Percentiles rank a stretch among this genome's conserved stretches.
phyloP scores from a whole-genome alignment of 2,329 filamentous ascomycete species.

The Knoxdaviesia proteae region DNA sequence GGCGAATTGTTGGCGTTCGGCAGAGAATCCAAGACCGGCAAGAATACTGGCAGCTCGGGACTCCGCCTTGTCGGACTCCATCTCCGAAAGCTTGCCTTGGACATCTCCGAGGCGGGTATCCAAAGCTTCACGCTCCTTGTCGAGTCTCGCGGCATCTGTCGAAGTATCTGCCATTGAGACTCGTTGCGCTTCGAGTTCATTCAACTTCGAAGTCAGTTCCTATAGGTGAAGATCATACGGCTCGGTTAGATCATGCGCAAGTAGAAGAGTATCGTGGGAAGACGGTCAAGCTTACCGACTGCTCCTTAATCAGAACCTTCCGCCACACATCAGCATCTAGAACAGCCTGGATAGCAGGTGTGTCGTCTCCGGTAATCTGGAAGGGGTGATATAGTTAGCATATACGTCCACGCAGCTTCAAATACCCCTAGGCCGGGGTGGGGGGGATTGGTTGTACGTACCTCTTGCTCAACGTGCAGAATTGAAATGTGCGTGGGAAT shows the following conservation, averaged over 20 bases:
- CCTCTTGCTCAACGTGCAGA: constrained; percentile 95
- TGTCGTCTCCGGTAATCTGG: constrained; percentile 85
- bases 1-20: constrained; percentile 75
- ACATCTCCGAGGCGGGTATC: constrained; percentile 84
- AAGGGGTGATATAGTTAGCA: constrained; percentile 4
- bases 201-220: constrained; percentile 61
- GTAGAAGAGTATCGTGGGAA: not conserved
- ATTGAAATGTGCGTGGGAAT: constrained; percentile 97
- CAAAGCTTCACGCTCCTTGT: constrained; percentile 71
- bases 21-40: constrained; percentile 87
- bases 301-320: constrained; percentile 79
- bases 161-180: constrained; percentile 76
- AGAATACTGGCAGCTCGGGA: constrained; percentile 88
- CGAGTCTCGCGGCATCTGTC: constrained; percentile 64
- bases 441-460: constrained; percentile 16
- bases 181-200: constrained; percentile 58
- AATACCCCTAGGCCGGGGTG: not conserved
- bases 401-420: too few species aligned
- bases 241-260: too few species aligned
- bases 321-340: constrained; percentile 96
- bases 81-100: constrained; percentile 79
- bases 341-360: constrained; percentile 81
- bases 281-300: constrained; percentile 37
- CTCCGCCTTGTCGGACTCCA: constrained; percentile 98
- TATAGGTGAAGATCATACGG: constrained; percentile 7